Conservation (phyloP, 1,139 yeast species). For the Meyerozyma athensensis region DNA sequence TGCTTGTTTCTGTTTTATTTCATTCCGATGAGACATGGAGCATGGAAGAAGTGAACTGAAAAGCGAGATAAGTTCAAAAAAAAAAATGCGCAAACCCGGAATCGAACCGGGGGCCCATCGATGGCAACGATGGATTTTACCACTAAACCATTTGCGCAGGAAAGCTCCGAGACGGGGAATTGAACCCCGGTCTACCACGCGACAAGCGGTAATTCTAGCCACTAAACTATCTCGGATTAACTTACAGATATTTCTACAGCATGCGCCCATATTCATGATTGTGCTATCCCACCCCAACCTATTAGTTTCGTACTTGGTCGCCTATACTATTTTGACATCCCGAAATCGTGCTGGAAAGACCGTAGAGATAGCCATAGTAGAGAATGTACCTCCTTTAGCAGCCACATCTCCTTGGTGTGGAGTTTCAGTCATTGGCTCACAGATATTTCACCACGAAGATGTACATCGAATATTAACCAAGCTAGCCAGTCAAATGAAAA, state of each 20-base stretch:
- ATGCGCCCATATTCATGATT: background rate
- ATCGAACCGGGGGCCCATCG: conserved; percentile 24
- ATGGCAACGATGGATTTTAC: conserved; percentile 23
- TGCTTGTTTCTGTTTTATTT: conserved; percentile 44
- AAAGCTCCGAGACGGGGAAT: conserved; percentile 18
- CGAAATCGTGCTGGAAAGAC: background rate
- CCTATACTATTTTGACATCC: background rate
- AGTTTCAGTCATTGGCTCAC: background rate
- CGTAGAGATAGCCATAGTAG: background rate
- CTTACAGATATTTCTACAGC: background rate
- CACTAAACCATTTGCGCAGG: conserved; percentile 22
- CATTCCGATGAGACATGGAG: conserved; percentile 28
- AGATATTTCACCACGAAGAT: background rate
- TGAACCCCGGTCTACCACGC: conserved; percentile 19
- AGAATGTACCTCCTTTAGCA: background rate
- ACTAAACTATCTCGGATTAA: conserved; percentile 16
- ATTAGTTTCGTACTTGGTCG: background rate
- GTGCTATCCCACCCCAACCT: background rate
- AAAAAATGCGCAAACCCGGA: conserved; percentile 20
- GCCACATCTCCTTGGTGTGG: conserved; percentile 1
- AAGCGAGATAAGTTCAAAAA: conserved; percentile 1
- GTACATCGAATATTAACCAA: background rate
- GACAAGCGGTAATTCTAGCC: conserved; percentile 19
- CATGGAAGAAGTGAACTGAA: background rate
- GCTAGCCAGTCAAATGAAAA: background rate